Conservation (phyloP, 1,284 basidiomycete species). For the Grifola frondosa region DNA sequence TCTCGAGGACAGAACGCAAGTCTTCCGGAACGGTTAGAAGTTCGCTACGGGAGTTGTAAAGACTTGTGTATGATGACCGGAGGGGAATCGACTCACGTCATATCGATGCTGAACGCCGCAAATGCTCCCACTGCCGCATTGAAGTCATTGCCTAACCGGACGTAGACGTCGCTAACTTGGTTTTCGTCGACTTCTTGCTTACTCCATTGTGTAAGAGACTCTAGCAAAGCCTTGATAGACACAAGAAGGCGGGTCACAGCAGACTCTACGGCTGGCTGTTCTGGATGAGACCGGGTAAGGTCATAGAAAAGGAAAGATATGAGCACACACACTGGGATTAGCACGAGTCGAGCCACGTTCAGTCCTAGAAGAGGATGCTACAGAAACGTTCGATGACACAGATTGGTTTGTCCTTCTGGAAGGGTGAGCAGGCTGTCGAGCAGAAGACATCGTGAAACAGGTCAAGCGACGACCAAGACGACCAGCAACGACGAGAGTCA, state of each 20-base stretch:
- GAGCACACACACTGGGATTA: constrained; percentile 9
- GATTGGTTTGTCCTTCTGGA: constrained; percentile 23
- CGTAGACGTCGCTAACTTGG: constrained; percentile 95
- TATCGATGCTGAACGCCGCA: constrained; percentile 82
- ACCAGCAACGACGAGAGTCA: too few species aligned
- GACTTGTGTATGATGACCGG: background rate
- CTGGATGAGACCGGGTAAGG: background rate
- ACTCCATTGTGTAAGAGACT: constrained; percentile 90
- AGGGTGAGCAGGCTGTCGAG: constrained; percentile 13
- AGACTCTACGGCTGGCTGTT: constrained; percentile 81
- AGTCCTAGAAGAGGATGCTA: constrained; percentile 18
- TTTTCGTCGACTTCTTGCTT: constrained; percentile 72
- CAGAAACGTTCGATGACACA: constrained; percentile 22
- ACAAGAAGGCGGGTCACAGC: constrained; percentile 93
- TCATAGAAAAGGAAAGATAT: constrained; percentile 2
- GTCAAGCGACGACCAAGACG: too few species aligned
- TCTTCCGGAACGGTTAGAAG: constrained; percentile 88
- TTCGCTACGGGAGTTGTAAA: constrained; percentile 55
- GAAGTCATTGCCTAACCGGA: constrained; percentile 95
- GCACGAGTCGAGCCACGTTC: constrained; percentile 14
- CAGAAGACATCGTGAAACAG: too few species aligned
- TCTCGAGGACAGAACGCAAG: constrained; percentile 85
- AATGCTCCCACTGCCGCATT: constrained; percentile 93
- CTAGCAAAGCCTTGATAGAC: constrained; percentile 92
- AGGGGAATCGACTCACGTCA: constrained; percentile 65